Evolutionary conservation across 2,329 filamentous ascomycete species (phyloP).

Genomic region (Aspergillus unguis): DNA sequence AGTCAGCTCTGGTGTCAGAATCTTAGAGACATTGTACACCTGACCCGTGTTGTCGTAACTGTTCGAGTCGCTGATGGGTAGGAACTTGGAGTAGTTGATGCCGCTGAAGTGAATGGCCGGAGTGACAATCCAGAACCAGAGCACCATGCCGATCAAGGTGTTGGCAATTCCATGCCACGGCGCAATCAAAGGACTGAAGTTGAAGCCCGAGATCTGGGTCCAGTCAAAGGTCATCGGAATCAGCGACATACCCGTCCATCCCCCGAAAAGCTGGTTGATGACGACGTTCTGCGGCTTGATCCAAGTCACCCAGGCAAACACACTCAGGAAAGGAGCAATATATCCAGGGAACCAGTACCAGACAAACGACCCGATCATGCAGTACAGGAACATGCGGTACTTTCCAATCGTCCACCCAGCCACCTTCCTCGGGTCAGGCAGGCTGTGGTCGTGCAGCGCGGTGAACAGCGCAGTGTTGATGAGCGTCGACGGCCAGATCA

Average conservation of each 20-base stretch:
- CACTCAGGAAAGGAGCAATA: constrained; percentile 65
- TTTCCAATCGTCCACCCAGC: constrained; percentile 64
- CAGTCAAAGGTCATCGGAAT: constrained; percentile 74
- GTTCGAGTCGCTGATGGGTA: constrained; percentile 66
- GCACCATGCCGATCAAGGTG: constrained; percentile 63
- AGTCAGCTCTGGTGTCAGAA: constrained; percentile 61
- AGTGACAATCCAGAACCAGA: constrained; percentile 62
- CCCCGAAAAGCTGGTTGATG: constrained; percentile 71
- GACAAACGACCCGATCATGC: constrained; percentile 57
- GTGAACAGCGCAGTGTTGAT: constrained; percentile 67
- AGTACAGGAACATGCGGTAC: constrained; percentile 61
- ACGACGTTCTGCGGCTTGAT: constrained; percentile 65
- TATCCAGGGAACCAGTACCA: constrained; percentile 71
- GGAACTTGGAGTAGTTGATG: constrained; percentile 61
- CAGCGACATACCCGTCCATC: constrained; percentile 63
- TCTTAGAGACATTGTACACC: constrained; percentile 61
- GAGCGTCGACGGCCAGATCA: constrained; percentile 71
- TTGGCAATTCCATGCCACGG: constrained; percentile 74
- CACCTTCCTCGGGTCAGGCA: constrained; percentile 54
- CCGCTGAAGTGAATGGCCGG: constrained; percentile 63
- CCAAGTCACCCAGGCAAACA: constrained; percentile 71
- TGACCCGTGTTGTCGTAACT: constrained; percentile 69
- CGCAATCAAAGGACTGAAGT: constrained; percentile 65
- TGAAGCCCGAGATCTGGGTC: constrained; percentile 67
- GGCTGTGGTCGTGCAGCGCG: constrained; percentile 65